Conservation (phyloP, 805 yeast genomes). For the Cyberlindnera samutprakarnensis region DNA sequence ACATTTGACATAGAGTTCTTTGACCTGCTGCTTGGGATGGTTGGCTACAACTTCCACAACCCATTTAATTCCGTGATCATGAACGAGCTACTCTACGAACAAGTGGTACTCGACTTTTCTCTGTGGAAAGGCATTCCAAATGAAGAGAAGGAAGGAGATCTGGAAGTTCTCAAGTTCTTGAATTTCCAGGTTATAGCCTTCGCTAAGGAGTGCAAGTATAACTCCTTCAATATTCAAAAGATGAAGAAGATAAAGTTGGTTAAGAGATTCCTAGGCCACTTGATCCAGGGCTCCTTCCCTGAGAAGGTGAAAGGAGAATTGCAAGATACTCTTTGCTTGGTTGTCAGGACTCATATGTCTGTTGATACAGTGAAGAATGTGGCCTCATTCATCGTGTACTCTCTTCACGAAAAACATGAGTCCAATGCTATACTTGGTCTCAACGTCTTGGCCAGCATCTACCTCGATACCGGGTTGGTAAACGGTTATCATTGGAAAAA, state of each 20-base stretch:
- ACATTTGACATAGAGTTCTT: conserved; percentile 35
- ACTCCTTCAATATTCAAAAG: conserved; percentile 42
- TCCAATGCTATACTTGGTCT: conserved; percentile 24
- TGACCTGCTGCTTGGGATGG: conserved; percentile 39
- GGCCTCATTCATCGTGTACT: conserved; percentile 43
- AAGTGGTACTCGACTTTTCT: conserved; percentile 55
- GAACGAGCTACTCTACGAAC: conserved; percentile 49
- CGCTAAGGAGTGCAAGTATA: conserved; percentile 43
- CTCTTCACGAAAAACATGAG: conserved; percentile 28
- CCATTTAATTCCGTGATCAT: conserved; percentile 50
- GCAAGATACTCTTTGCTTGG: conserved; percentile 29
- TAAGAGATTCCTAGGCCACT: conserved; percentile 23
- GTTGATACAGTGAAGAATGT: conserved; percentile 48
- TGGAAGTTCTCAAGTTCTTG: conserved; percentile 43
- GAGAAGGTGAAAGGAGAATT: conserved; percentile 30
- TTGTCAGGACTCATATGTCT: conserved; percentile 41
- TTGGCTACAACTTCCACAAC: conserved; percentile 47
- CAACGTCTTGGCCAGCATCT: conserved; percentile 20
- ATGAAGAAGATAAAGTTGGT: conserved; percentile 45
- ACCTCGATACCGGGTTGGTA: conserved; percentile 31
- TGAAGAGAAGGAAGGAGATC: conserved; percentile 16
- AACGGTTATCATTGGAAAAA: conserved; percentile 37
- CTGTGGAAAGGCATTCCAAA: conserved; percentile 36
- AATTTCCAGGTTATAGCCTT: conserved; percentile 53
- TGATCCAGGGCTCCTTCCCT: conserved; percentile 27